phyloP scores from a whole-genome alignment of 2,329 filamentous ascomycete species.

The Chaetomium olivaceum region DNA sequence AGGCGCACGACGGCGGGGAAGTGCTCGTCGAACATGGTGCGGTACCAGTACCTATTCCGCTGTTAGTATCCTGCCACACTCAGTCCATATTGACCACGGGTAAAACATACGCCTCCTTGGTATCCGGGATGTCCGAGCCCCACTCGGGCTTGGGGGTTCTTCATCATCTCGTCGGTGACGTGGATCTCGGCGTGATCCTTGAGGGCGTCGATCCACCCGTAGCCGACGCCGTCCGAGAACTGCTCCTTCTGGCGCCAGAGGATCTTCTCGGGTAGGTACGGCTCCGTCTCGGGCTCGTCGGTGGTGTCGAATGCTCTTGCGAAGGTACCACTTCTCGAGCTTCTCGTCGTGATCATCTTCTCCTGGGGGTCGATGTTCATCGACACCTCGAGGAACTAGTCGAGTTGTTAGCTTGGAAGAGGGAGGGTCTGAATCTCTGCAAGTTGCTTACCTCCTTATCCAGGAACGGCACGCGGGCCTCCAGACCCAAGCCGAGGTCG shows the following conservation, averaged over 20 bases:
- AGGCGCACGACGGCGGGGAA: constrained; percentile 91
- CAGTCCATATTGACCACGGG: neutral
- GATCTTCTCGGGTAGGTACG: constrained; percentile 95
- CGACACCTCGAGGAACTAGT: constrained; percentile 75
- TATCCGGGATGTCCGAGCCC: constrained; percentile 89
- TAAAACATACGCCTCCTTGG: constrained; percentile 81
- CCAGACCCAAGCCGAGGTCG: constrained; percentile 94
- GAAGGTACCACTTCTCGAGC: constrained; percentile 97
- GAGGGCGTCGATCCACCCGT: constrained; percentile 97
- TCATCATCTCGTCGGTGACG: constrained; percentile 96
- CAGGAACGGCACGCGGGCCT: constrained; percentile 95
- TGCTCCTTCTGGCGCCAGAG: constrained; percentile 99
- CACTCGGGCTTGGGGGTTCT: constrained; percentile 97
- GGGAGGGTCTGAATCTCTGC: accelerated
- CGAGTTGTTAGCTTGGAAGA: neutral
- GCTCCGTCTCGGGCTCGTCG: constrained; percentile 75
- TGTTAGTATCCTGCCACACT: constrained; percentile 14
- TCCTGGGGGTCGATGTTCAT: constrained; percentile 95
- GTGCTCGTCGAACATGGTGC: constrained; percentile 97
- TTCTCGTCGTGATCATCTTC: constrained; percentile 90
- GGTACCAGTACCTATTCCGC: constrained; percentile 83
- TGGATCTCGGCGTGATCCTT: constrained; percentile 91
- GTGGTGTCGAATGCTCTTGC: constrained; percentile 95
- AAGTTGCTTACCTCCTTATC: constrained; percentile 73
- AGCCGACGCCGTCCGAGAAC: constrained; percentile 97